A percentile compares a stretch with the other conserved stretches of the same genome.
Evolutionary conservation across 331 rosid genomes (phyloP).

Genomic region (Malus hybrid): DNA sequence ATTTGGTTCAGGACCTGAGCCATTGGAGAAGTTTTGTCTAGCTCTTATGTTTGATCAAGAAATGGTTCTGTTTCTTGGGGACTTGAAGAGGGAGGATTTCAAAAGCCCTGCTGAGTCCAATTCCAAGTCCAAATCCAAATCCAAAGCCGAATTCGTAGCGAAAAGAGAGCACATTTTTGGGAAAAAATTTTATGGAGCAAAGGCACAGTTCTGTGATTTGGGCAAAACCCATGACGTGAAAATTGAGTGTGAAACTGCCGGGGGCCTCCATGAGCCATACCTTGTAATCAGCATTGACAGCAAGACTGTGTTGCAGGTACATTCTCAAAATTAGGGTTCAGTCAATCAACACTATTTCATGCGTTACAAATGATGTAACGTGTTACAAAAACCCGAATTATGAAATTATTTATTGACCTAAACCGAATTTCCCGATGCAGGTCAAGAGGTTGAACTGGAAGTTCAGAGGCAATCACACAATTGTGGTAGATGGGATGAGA

Average conservation of each 20-base stretch:
- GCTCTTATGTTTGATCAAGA: constrained; percentile 49
- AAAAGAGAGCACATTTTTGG: constrained; percentile 74
- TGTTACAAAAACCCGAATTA: too few relatives aligned
- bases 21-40: constrained; percentile 54
- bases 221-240: constrained; percentile 56
- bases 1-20: constrained; percentile 72
- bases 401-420: background rate
- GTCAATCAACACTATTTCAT: background rate
- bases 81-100: constrained; percentile 44
- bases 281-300: constrained; percentile 62
- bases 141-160: constrained; percentile 37
- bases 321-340: background rate
- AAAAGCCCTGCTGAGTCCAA: constrained; percentile 29
- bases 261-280: constrained; percentile 47
- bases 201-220: constrained; percentile 56
- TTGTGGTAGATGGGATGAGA: constrained; percentile 64
- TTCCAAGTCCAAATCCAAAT: background rate
- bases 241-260: constrained; percentile 68
- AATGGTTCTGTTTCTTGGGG: constrained; percentile 53
- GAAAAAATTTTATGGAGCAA: constrained; percentile 51
- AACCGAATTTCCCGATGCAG: constrained; percentile 34
- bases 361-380: background rate
- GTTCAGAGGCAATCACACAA: constrained; percentile 64
- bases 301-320: constrained; percentile 55
- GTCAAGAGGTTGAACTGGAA: constrained; percentile 77